Conservation (phyloP, 495 filamentous ascomycete species). For the Lindgomyces ingoldianus region DNA sequence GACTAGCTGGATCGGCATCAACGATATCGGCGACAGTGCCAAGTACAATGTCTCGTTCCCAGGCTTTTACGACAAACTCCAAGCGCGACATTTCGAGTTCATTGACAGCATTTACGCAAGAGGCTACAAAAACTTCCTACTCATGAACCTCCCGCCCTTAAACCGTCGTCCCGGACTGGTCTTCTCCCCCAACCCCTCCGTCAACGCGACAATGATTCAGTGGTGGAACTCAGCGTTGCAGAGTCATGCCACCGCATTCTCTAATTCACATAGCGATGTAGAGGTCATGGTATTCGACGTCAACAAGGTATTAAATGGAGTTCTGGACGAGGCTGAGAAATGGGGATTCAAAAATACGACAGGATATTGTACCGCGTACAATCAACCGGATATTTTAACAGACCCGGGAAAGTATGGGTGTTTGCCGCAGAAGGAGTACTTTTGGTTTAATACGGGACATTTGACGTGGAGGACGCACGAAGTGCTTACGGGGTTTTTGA, state of each 20-base stretch:
- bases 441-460: conserved; percentile 44
- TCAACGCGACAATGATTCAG: conserved; percentile 51
- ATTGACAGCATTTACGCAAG: conserved; percentile 46
- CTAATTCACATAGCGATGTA: background rate
- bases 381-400: conserved; percentile 52
- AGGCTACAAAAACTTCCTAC: conserved; percentile 52
- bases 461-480: too few relatives aligned
- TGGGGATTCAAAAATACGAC: conserved; percentile 56
- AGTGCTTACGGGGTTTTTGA: too few relatives aligned
- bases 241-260: background rate
- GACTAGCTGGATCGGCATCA: conserved; percentile 30
- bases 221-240: conserved; percentile 44
- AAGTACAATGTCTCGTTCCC: conserved; percentile 25
- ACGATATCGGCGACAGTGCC: conserved; percentile 35
- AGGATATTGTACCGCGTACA: conserved; percentile 52
- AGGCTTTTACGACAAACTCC: conserved; percentile 43
- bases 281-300: conserved; percentile 1
- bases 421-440: conserved; percentile 50
- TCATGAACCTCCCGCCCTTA: conserved; percentile 56
- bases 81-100: conserved; percentile 46
- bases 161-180: conserved; percentile 46
- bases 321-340: conserved; percentile 49
- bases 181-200: conserved; percentile 40
- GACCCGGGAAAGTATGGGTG: conserved; percentile 53
- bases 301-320: conserved; percentile 15